Base-by-base conservation (phyloP, 1,284 basidiomycete genomes). In the Kwoniella shivajii region DNA sequence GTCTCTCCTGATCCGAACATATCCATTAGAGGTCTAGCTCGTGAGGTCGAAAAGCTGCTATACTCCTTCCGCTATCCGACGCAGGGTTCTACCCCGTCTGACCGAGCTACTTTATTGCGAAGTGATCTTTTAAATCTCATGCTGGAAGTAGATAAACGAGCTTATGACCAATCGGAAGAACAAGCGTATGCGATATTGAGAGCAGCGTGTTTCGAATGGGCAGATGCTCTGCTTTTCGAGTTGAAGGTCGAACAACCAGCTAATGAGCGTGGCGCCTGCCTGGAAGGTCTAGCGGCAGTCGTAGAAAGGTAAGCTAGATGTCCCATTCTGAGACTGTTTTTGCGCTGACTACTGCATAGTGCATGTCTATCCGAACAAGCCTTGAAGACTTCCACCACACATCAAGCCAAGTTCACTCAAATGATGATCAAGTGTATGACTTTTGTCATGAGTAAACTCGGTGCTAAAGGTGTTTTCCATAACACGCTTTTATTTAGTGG, bases 381-480 rank as follows among this genome's bases (percentile, higher is more conserved):
- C 11, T 69, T 82, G 16, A 55, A 69, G 24, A 54, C 57, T 4
- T 75, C 75, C 24, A 58, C 59, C 0, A 60, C 33, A 0, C 69
- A 75, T 50, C 64, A 69, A 36, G 60, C 56, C 3, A 70, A 71
- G 5, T 81, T 80, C 67, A 72, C 73, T 20, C 58, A 69, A 27
- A 63, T 79, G 45, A 74, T 82, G 67, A 70, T 80, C 24, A 65
- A 64, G 44, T 70, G 80, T 26, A 73, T 82, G 68, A 72, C 62
- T 14, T 82, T 80, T 60, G 81, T 81, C 2, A 78, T 82, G 68
- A 77, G 78, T 37, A 82, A 82, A 67, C 73, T 82, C 0, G 80
- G 80, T 7, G 79, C 79, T 20, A 81, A 81, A 64, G 80, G 80
- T 50, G 80, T 82, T 11, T 82, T 81, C 68, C 80, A 81, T 58